A percentile compares a stretch with the other conserved stretches of the same genome.
Evolutionary conservation across 1,139 yeast genomes (phyloP).

Genomic region (Blastobotrys serpentis): DNA sequence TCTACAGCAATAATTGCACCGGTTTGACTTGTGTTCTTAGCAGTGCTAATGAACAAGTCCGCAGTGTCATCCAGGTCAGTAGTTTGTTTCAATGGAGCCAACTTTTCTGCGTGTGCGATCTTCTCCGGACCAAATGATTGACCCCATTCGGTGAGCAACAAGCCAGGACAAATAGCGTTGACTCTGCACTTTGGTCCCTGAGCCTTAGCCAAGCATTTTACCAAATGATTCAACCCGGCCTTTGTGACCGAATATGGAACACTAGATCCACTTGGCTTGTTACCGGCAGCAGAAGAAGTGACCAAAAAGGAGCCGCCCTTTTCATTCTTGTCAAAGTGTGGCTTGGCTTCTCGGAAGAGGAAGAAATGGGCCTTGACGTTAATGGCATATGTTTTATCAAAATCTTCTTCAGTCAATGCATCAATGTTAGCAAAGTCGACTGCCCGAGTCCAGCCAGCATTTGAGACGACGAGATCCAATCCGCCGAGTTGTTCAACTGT

Average conservation of each 20-base stretch:
- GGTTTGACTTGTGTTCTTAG: conserved; percentile 38
- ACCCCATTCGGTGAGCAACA: conserved; percentile 46
- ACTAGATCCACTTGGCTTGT: conserved; percentile 40
- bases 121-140: conserved; percentile 37
- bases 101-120: conserved; percentile 30
- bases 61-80: conserved; percentile 41
- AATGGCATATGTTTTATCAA: conserved; percentile 30
- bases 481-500: conserved; percentile 31
- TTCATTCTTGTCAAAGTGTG: conserved; percentile 34
- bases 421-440: conserved; percentile 26
- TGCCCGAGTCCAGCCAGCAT: conserved; percentile 35
- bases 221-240: conserved; percentile 42
- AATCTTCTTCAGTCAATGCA: conserved; percentile 28
- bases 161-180: conserved; percentile 45
- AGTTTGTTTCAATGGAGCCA: conserved; percentile 36
- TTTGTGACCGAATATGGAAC: conserved; percentile 44
- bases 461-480: conserved; percentile 35
- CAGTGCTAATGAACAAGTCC: conserved; percentile 36
- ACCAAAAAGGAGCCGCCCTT: conserved; percentile 43
- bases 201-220: conserved; percentile 40
- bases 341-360: conserved; percentile 40
- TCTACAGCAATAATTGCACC: conserved; percentile 41
- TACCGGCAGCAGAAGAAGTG: conserved; percentile 43
- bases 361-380: conserved; percentile 40
- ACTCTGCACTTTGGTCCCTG: conserved; percentile 42